phyloP scores from a whole-genome alignment of 495 filamentous ascomycete genomes.

The Apiosordaria backusii region DNA sequence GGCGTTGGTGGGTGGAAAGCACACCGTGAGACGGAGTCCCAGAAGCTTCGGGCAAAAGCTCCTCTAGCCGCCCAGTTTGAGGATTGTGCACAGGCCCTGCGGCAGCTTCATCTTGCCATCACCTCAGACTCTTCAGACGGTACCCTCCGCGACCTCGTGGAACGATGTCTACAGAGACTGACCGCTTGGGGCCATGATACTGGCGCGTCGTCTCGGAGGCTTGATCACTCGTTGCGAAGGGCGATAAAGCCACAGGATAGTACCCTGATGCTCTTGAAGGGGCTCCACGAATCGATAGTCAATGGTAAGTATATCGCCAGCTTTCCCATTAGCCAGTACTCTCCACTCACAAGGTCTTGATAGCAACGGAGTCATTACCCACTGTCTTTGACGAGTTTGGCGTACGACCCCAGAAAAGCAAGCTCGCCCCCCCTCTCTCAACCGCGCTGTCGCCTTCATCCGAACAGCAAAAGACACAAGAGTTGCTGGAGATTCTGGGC shows the following conservation, averaged over 20 bases:
- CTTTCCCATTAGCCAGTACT: neutral
- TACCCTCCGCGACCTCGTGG: neutral
- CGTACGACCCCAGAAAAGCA: neutral
- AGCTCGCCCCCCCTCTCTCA: neutral
- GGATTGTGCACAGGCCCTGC: constrained; percentile 4
- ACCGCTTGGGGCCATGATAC: constrained; percentile 5
- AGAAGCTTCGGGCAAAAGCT: neutral
- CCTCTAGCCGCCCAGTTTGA: constrained; percentile 9
- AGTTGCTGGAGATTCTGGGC: neutral
- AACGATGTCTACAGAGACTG: neutral
- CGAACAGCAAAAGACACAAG: neutral
- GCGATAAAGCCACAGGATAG: neutral
- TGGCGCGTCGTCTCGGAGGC: neutral
- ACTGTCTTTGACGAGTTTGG: neutral
- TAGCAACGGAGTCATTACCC: constrained; percentile 6
- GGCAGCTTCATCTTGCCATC: neutral
- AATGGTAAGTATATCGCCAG: neutral
- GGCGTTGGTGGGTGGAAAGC: neutral
- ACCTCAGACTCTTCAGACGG: neutral
- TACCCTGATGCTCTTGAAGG: constrained; percentile 4
- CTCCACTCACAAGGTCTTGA: neutral
- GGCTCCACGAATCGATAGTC: neutral
- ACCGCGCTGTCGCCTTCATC: neutral
- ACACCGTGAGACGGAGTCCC: neutral
- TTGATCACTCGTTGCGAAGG: constrained; percentile 6